A percentile compares a stretch with the other conserved stretches of the same genome.
These are phyloP conservation scores for Pyrenophora seminiperda DNA, from an alignment of 2,329 filamentous ascomycete genomes.

Conservation along the genomic window DNA sequence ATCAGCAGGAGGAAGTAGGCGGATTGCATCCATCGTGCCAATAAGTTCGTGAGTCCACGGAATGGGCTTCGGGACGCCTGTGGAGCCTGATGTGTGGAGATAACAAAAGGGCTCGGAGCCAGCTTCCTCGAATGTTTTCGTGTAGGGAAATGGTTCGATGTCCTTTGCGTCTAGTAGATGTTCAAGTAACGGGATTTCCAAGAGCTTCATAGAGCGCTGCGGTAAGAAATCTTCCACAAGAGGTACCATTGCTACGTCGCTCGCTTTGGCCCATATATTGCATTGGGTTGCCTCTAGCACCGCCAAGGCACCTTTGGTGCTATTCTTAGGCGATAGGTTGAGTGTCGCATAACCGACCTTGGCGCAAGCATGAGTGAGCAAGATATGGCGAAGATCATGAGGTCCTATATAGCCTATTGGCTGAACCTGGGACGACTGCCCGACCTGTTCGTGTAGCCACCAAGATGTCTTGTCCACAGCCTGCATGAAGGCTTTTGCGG, in stretches of 20 bases:
- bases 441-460: constrained; percentile 34
- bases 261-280: constrained; percentile 22
- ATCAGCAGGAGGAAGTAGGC: constrained; percentile 41
- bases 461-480: constrained; percentile 44
- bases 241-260: constrained; percentile 6
- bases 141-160: constrained; percentile 18
- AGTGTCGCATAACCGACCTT: constrained; percentile 47
- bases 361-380: constrained; percentile 46
- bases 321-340: constrained; percentile 32
- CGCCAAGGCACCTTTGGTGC: constrained; percentile 23
- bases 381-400: constrained; percentile 46
- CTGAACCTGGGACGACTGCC: constrained; percentile 20
- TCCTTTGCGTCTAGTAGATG: constrained; percentile 18
- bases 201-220: constrained; percentile 15
- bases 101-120: constrained; percentile 32
- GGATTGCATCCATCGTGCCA: constrained; percentile 47
- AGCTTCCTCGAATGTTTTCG: constrained; percentile 29
- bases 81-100: constrained; percentile 46
- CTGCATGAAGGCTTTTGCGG: constrained; percentile 36
- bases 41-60: constrained; percentile 42
- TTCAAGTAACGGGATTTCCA: constrained; percentile 21
- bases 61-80: constrained; percentile 45
- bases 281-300: constrained; percentile 28
- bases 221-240: constrained; percentile 18
- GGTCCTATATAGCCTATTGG: constrained; percentile 36